These are phyloP conservation scores for Pleurotus salmoneostramineus DNA, from an alignment of 768 basidiomycete species.

Conservation along the genomic window DNA sequence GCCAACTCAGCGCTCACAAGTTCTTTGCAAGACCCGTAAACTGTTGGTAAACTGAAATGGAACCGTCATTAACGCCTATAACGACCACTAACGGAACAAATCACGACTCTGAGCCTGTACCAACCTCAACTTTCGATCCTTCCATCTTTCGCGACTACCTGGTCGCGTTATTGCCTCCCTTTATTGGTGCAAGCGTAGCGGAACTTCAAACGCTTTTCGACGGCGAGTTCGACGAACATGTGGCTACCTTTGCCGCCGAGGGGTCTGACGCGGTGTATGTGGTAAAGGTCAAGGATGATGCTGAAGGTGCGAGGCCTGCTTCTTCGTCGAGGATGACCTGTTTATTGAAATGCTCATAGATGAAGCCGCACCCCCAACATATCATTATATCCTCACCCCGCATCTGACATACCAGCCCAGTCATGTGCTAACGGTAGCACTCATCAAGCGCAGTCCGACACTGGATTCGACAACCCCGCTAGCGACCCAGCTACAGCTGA, in stretches of 20 bases:
- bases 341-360: slow-evolving; percentile 27
- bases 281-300: slow-evolving; percentile 72
- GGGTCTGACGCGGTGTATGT: slow-evolving; percentile 78
- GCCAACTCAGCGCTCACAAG: too few species aligned
- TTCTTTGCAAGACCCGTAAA: too few species aligned
- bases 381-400: slow-evolving; percentile 64
- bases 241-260: slow-evolving; percentile 72
- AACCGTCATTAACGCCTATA: slow-evolving; percentile 19
- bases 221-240: slow-evolving; percentile 70
- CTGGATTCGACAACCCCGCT: slow-evolving; percentile 81
- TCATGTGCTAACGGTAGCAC: slow-evolving; percentile 81
- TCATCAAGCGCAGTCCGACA: slow-evolving; percentile 88
- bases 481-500: slow-evolving; percentile 82
- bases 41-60: slow-evolving; percentile 13
- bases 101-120: slow-evolving; percentile 19
- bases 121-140: slow-evolving; percentile 54
- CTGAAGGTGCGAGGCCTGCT: slow-evolving; percentile 52
- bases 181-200: slow-evolving; percentile 65
- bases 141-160: slow-evolving; percentile 71
- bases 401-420: slow-evolving; percentile 78
- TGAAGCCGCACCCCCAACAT: slow-evolving; percentile 52
- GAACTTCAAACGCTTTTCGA: slow-evolving; percentile 72
- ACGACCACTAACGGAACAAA: slow-evolving; percentile 24
- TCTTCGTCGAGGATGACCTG: slow-evolving; percentile 9
- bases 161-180: slow-evolving; percentile 67